phyloP scores from a whole-genome alignment of 2,329 filamentous ascomycete species.

The Tolypocladium endophyticum region DNA sequence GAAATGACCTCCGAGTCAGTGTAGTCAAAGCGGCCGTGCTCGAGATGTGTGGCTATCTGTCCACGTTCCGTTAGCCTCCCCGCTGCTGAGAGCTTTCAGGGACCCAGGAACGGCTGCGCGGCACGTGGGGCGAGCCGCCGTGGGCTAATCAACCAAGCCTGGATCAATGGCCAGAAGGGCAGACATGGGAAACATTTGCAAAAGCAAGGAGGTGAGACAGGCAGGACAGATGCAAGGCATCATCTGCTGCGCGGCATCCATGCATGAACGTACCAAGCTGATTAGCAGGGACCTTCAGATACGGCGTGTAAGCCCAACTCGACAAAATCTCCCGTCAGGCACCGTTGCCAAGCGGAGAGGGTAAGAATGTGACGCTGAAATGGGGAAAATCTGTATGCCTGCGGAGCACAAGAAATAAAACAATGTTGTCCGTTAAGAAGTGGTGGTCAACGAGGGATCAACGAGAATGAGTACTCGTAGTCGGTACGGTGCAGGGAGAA shows the following conservation, averaged over 20 bases:
- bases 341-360: not conserved
- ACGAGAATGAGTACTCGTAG: not conserved
- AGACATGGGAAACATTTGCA: not conserved
- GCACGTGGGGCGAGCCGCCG: not conserved
- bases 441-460: not conserved
- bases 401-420: not conserved
- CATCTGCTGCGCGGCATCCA: not conserved
- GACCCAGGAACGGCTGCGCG: not conserved
- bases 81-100: not conserved
- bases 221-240: not conserved
- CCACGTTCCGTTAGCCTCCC: not conserved
- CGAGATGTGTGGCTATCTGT: not conserved
- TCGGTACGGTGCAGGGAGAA: not conserved
- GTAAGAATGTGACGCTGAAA: not conserved
- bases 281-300: not conserved
- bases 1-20: slow-evolving; percentile 1
- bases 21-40: not conserved
- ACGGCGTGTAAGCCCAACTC: not conserved
- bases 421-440: not conserved
- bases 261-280: not conserved
- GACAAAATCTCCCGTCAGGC: not conserved
- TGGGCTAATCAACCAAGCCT: not conserved
- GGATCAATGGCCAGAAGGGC: not conserved
- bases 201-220: not conserved
- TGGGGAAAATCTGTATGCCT: not conserved